These are phyloP conservation scores for Westerdykella aurantiaca DNA, from an alignment of 2,329 filamentous ascomycete genomes.

Conservation along the genomic window DNA sequence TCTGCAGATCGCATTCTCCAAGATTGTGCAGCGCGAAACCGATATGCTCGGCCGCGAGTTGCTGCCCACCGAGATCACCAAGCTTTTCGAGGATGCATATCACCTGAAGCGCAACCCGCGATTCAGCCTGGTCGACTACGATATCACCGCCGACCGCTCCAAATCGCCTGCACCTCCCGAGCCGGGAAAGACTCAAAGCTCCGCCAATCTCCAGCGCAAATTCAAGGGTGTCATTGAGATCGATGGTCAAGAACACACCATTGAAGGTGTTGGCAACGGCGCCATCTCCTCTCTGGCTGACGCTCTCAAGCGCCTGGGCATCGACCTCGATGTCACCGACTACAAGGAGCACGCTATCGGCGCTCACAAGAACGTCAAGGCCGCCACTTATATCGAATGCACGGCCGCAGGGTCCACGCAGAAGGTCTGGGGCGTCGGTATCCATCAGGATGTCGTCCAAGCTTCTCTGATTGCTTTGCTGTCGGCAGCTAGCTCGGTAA, in stretches of 20 bases:
- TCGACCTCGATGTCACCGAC: constrained; percentile 84
- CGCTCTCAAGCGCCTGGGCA: constrained; percentile 69
- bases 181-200: constrained; percentile 67
- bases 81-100: constrained; percentile 84
- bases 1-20: constrained; percentile 85
- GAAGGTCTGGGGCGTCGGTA: constrained; percentile 83
- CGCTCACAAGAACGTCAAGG: constrained; percentile 73
- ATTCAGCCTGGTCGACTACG: constrained; percentile 86
- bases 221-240: constrained; percentile 83
- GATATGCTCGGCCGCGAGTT: constrained; percentile 81
- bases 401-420: constrained; percentile 60
- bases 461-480: constrained; percentile 81
- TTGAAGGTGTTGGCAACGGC: constrained; percentile 79
- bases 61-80: constrained; percentile 73
- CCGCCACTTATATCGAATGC: constrained; percentile 93
- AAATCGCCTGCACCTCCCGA: constrained; percentile 63
- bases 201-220: constrained; percentile 68
- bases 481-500: constrained; percentile 78
- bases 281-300: constrained; percentile 84
- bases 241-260: constrained; percentile 70
- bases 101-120: constrained; percentile 76
- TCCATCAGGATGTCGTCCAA: constrained; percentile 89
- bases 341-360: constrained; percentile 97
- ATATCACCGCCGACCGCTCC: constrained; percentile 78
- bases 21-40: constrained; percentile 74